Conservation (phyloP, 164 flowering plant species). For the Vitis rotundifolia region DNA sequence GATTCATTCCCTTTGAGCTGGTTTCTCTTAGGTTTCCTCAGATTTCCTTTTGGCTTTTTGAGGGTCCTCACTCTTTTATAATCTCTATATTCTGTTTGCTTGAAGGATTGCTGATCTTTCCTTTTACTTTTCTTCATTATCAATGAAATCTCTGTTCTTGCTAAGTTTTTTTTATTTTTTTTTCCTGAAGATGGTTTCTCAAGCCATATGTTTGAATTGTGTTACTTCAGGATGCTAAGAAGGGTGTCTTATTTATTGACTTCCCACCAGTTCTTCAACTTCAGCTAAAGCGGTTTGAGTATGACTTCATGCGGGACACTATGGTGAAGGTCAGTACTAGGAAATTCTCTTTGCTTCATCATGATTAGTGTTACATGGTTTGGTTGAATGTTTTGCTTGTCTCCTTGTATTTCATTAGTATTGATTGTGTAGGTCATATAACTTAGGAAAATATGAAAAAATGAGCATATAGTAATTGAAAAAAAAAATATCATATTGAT, state of each 20-base stretch:
- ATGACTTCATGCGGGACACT: slow-evolving; percentile 59
- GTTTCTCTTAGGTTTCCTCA: no score
- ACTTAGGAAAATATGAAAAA: no score
- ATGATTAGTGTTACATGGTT: neutral
- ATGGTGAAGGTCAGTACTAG: slow-evolving; percentile 58
- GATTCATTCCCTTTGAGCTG: no score
- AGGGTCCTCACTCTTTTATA: no score
- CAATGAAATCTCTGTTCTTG: no score
- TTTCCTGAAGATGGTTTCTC: neutral
- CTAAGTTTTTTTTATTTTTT: no score
- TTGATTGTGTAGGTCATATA: neutral
- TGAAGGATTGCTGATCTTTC: no score
- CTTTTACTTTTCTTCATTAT: no score
- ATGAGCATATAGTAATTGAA: no score
- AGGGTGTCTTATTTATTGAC: slow-evolving; percentile 59
- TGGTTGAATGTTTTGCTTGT: neutral
- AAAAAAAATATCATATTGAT: no score
- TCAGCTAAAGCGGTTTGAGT: slow-evolving; percentile 57
- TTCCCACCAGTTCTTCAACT: slow-evolving; percentile 72
- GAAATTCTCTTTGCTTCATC: neutral
- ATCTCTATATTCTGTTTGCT: no score
- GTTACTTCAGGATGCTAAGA: slow-evolving; percentile 63
- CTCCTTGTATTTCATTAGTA: neutral
- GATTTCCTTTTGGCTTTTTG: no score
- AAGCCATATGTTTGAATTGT: slow-evolving; percentile 3